Evolutionary conservation across 495 filamentous ascomycete genomes (phyloP).

Genomic region (Talaromyces adpressus): DNA sequence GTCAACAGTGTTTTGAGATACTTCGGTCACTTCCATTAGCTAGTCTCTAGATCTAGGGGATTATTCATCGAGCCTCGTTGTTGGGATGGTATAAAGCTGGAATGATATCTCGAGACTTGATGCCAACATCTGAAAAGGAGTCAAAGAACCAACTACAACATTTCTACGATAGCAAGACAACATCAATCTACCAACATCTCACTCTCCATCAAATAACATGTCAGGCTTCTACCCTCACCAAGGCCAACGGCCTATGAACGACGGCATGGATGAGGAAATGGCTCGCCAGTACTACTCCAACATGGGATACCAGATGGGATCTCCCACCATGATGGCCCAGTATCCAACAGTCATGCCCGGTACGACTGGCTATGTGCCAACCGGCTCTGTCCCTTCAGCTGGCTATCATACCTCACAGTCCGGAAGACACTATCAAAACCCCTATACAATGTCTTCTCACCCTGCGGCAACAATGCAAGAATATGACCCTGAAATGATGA

Average conservation of each 20-base stretch:
- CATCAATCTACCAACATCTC: not conserved
- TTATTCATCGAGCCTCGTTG: not conserved
- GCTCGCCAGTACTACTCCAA: not conserved
- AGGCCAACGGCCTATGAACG: not conserved
- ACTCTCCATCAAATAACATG: not conserved
- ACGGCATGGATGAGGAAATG: not conserved
- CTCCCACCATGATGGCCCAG: not conserved
- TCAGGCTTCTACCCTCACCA: not conserved
- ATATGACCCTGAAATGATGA: not conserved
- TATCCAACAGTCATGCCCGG: not conserved
- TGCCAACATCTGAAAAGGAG: not conserved
- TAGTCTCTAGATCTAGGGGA: not conserved
- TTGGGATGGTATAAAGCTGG: not conserved
- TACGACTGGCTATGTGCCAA: not conserved
- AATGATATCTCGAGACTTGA: not conserved
- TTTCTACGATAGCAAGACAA: not conserved
- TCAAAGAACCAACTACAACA: not conserved
- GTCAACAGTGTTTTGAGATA: not conserved
- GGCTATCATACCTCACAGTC: not conserved
- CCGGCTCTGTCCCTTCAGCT: not conserved
- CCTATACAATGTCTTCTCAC: not conserved
- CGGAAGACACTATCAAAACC: not conserved
- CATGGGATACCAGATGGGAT: conserved; percentile 1
- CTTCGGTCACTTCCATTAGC: too few relatives aligned
- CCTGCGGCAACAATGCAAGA: not conserved